Percentiles rank a stretch among this genome's conserved stretches.
Conservation (phyloP, 2,329 filamentous ascomycete species). For the Drechslera avenae region DNA sequence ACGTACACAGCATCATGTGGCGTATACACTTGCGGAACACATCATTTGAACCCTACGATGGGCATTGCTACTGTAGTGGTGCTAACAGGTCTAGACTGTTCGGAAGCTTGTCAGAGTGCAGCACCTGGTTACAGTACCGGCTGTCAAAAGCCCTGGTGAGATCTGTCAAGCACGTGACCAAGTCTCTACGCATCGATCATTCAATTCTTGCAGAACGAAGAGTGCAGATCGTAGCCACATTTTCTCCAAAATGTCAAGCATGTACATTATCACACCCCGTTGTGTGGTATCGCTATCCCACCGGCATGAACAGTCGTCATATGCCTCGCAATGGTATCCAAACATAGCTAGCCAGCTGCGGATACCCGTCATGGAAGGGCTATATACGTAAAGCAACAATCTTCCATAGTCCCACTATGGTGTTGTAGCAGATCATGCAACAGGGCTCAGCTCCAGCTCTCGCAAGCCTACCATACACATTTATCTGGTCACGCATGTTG, state of each 20-base stretch:
- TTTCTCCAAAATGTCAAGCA: background rate
- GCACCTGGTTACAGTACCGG: conserved; percentile 8
- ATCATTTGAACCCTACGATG: conserved; percentile 2
- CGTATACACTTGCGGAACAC: background rate
- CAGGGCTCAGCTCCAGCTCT: conserved; percentile 12
- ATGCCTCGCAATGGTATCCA: background rate
- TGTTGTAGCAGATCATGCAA: background rate
- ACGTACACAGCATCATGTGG: conserved; percentile 4
- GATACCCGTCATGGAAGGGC: conserved; percentile 16
- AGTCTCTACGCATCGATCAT: background rate
- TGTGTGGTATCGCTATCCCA: background rate
- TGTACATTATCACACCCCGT: conserved; percentile 7
- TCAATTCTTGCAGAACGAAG: too few species aligned
- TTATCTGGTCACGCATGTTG: background rate
- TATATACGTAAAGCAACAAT: conserved; percentile 1
- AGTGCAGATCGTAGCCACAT: conserved; percentile 1
- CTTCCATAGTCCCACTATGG: conserved; percentile 1
- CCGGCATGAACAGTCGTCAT: background rate
- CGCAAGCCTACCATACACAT: background rate
- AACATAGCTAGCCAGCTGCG: conserved; percentile 6
- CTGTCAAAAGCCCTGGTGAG: conserved; percentile 4
- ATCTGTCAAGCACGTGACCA: background rate
- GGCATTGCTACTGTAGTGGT: background rate
- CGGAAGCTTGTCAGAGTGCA: conserved; percentile 5
- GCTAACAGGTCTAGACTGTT: too few species aligned